These are phyloP conservation scores for Fomitopsis betulina DNA, from an alignment of 1,284 basidiomycete species.

Conservation along the genomic window DNA sequence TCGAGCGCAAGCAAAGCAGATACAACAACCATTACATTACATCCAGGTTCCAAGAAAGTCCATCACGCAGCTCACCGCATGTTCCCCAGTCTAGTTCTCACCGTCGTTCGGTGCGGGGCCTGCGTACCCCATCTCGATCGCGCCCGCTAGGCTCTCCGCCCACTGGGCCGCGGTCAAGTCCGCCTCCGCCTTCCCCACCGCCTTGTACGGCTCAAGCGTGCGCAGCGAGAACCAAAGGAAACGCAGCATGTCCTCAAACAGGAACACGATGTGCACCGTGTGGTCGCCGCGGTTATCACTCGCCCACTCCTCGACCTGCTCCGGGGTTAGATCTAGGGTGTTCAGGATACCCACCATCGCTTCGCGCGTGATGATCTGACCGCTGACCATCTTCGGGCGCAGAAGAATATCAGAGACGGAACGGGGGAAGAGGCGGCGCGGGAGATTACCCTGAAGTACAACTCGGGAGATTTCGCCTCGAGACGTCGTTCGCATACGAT, in stretches of 20 bases:
- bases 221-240: slow-evolving; percentile 9
- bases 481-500: slow-evolving; percentile 17
- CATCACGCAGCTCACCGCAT: too few species aligned
- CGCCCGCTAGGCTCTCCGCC: not conserved
- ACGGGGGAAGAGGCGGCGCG: not conserved
- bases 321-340: slow-evolving; percentile 12
- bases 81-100: not conserved
- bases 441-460: slow-evolving; percentile 19
- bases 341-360: slow-evolving; percentile 18
- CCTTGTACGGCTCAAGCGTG: not conserved
- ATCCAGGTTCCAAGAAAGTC: too few species aligned
- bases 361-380: slow-evolving; percentile 24
- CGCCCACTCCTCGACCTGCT: slow-evolving; percentile 20
- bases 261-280: slow-evolving; percentile 28
- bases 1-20: too few species aligned
- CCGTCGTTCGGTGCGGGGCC: not conserved
- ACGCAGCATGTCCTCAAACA: slow-evolving; percentile 4
- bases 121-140: not conserved
- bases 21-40: too few species aligned
- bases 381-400: slow-evolving; percentile 22
- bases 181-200: not conserved
- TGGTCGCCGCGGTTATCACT: slow-evolving; percentile 23
- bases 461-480: slow-evolving; percentile 8
- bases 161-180: not conserved
- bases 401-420: not conserved